Conservation (phyloP, 2,329 filamentous ascomycete genomes). For the Aspergillus sp. region DNA sequence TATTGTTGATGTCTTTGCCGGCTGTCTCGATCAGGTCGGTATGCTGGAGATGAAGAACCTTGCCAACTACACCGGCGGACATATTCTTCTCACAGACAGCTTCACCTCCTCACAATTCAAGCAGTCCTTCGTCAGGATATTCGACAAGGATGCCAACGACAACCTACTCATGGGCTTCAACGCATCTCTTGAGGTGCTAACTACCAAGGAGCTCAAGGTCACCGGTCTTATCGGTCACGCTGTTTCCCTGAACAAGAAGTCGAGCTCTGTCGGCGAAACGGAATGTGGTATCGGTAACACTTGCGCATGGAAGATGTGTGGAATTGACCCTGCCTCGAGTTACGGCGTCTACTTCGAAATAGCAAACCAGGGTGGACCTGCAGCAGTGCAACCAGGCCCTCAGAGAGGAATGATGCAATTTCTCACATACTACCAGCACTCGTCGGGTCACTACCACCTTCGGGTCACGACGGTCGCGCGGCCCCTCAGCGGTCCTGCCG, state of each 20-base stretch:
- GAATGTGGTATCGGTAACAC: constrained; percentile 98
- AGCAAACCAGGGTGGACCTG: constrained; percentile 84
- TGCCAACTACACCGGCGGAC: constrained; percentile 91
- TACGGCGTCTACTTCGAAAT: constrained; percentile 99
- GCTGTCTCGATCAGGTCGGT: constrained; percentile 95
- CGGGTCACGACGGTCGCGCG: constrained; percentile 92
- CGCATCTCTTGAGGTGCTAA: constrained; percentile 89
- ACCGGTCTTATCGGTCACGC: constrained; percentile 96
- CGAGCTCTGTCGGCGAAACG: constrained; percentile 92
- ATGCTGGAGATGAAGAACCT: constrained; percentile 97
- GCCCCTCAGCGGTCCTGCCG: constrained; percentile 87
- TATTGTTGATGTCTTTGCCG: constrained; percentile 95
- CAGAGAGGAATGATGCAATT: constrained; percentile 98
- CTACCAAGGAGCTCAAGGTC: constrained; percentile 97
- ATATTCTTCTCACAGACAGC: constrained; percentile 97
- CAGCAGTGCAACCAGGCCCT: constrained; percentile 79
- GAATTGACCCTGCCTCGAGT: constrained; percentile 88
- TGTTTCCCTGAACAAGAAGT: constrained; percentile 97
- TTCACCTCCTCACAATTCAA: constrained; percentile 99
- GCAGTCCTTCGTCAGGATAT: constrained; percentile 94
- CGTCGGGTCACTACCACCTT: constrained; percentile 92
- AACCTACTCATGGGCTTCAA: constrained; percentile 99
- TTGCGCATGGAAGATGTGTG: constrained; percentile 99
- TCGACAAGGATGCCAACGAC: constrained; percentile 93
- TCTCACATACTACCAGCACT: constrained; percentile 97